Evolutionary conservation across 768 basidiomycete genomes (phyloP).

Genomic region (Suillus paluster): DNA sequence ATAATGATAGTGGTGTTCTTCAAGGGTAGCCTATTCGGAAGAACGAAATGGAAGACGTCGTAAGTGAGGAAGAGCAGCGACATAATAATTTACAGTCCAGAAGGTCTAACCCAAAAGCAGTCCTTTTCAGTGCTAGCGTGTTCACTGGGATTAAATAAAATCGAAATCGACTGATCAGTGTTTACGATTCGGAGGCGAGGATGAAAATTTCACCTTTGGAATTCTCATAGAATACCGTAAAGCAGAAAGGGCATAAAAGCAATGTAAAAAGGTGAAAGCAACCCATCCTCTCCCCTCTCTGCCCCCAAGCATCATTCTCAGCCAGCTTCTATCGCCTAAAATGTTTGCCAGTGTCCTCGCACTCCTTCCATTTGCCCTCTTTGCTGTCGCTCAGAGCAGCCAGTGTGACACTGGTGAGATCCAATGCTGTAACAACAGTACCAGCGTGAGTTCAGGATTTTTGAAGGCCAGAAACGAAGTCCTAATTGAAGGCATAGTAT

Average conservation of each 20-base stretch:
- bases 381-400: neutral
- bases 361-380: neutral
- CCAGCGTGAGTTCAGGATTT: neutral
- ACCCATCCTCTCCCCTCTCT: too few species aligned
- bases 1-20: too few species aligned
- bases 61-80: too few species aligned
- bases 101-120: too few species aligned
- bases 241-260: neutral
- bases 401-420: conserved; percentile 5
- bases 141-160: too few species aligned
- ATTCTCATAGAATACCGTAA: neutral
- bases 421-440: conserved; percentile 3
- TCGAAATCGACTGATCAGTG: too few species aligned
- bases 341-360: neutral
- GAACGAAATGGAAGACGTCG: too few species aligned
- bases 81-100: too few species aligned
- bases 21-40: too few species aligned
- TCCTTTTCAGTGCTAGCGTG: too few species aligned
- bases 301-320: neutral
- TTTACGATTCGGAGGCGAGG: too few species aligned
- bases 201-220: too few species aligned
- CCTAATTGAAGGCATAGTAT: neutral
- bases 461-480: neutral
- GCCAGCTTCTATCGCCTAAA: neutral
- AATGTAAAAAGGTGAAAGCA: neutral